Evolutionary conservation across 2,329 filamentous ascomycete species (phyloP), one percentile per base, ranked within the genome.

Genomic region (Cyanodermella asteris): DNA sequence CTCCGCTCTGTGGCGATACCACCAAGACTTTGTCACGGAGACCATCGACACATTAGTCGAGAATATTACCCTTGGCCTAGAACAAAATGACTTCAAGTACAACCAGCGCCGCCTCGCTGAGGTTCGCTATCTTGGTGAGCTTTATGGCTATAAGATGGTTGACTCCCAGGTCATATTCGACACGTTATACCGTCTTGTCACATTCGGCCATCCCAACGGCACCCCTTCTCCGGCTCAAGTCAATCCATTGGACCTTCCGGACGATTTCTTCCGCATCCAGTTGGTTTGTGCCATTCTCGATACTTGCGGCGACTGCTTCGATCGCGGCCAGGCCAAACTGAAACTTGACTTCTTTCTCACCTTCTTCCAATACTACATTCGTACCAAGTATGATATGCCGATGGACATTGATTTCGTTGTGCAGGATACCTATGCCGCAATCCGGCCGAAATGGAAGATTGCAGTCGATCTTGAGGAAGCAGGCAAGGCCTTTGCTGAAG

Each of bases 341-440:
- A 97, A 94, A 51, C 63, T 97, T 7, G 87, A 97, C 42, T 94
- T 91, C 47, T 97, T 94, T 49, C 57, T 97, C 31, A 84, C 75
- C 0, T 94, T 94, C 50, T 80, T 97, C 39, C 82, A 77, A 64
- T 94, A 93, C 47, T 97, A 97, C 49, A 73, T 94, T 36, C 71
- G 75, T 40, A 81, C 77, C 12, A 97, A 97, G 49, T 70, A 84
- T 12, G 61, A 75, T 1, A 51, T 93, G 19, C 87, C 90, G 0
- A 90, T 97, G 78, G 87, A 97, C 36, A 77, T 94, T 23, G 87
- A 97, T 30, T 97, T 97, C 44, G 71, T 93, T 22, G 66, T 97
- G 5, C 82, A 93, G 45, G 87, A 97, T 45, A 82, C 77, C 0
- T 94, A 76, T 49, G 70, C 72, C 14, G 52, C 81, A 17, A 73